phyloP scores from a whole-genome alignment of 441 rosid species.

The Breynia disticha region DNA sequence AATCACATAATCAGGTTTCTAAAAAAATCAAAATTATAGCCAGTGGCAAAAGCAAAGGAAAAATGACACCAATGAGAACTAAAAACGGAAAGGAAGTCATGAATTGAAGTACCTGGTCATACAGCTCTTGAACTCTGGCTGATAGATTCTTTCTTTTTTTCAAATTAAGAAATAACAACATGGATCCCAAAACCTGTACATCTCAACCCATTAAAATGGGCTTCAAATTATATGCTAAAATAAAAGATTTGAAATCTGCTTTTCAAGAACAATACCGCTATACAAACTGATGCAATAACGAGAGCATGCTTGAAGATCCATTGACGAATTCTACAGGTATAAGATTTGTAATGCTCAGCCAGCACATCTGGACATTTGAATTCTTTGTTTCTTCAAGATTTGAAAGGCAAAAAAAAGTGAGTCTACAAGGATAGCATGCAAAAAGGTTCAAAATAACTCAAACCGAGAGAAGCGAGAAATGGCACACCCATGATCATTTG shows the following conservation, averaged over 20 bases:
- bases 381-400: constrained; percentile 39
- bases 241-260: constrained; percentile 24
- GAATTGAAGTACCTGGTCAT: constrained; percentile 42
- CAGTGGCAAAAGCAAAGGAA: not conserved
- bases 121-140: constrained; percentile 55
- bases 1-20: too few relatives aligned
- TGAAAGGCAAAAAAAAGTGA: constrained; percentile 1
- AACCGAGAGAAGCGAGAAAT: constrained; percentile 7
- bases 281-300: constrained; percentile 30
- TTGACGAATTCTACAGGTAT: constrained; percentile 42
- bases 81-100: not conserved
- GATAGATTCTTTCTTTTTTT: constrained; percentile 31
- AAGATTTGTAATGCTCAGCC: constrained; percentile 54
- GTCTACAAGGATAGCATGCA: constrained; percentile 6
- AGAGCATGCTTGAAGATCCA: constrained; percentile 47
- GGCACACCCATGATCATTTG: constrained; percentile 45
- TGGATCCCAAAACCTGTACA: constrained; percentile 54
- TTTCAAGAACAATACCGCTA: constrained; percentile 42
- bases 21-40: too few relatives aligned
- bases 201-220: constrained; percentile 46
- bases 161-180: constrained; percentile 35
- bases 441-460: not conserved
- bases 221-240: constrained; percentile 34
- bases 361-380: constrained; percentile 66
- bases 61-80: not conserved